Evolutionary conservation across 2,329 filamentous ascomycete species (phyloP), one percentile per base, ranked within the genome.

Genomic region (Neophaeococcomyces aloes): DNA sequence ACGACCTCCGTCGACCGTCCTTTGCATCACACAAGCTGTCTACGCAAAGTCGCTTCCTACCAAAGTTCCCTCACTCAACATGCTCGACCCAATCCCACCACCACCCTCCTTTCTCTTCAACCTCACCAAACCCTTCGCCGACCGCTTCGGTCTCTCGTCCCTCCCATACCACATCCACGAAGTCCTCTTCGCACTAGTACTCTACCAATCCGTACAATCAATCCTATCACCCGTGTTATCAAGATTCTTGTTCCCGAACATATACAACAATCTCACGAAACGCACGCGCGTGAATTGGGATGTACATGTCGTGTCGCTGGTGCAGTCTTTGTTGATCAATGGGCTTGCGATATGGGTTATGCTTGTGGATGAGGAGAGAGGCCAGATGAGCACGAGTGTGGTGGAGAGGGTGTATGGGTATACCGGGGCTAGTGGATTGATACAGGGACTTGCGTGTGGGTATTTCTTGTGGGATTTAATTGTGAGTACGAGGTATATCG

Each of bases 381-480:
- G 59, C 51, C 62, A 59, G 21, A 76, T 78, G 71, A 63, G 63
- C 21, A 63, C 67, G 53, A 63, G 65, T 38, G 42, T 49, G 2
- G 40, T 54, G 11, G 72, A 72, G 54, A 65, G 72, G 38, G 66
- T 81, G 21, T 78, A 73, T 62, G 78, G 75, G 21, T 81, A 81
- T 54, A 76, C 72, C 1, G 76, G 77, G 11, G 67, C 68, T 2
- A 68, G 64, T 29, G 77, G 76, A 2, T 57, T 81, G 53, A 68
- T 79, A 30, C 72, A 77, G 57, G 75, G 69, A 3, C 68, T 80
- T 50, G 78, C 76, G 0, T 65, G 71, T 21, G 78, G 78, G 4
- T 81, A 81, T 57, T 81, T 81, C 52, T 52, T 81, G 32, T 81
- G 78, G 68, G 78, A 81, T 57, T 53, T 81, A 47, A 65, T 71